Base-by-base conservation (phyloP, 148 eudicot species). In the Spergularia marina region DNA sequence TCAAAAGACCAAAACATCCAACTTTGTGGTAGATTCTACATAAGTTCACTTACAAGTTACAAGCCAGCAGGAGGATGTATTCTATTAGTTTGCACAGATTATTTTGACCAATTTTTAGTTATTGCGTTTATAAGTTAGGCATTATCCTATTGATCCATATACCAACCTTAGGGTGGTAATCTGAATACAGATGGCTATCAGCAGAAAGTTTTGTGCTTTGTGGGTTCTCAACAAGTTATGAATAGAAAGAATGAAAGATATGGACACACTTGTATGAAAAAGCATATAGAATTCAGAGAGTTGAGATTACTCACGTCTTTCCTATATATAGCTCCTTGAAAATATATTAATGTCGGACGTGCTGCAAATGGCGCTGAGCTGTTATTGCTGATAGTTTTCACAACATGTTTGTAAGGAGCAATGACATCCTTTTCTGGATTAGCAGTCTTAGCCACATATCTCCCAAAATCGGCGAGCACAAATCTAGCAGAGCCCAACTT, bases 391-490 rank as follows among this genome's bases (percentile, higher is more conserved):
- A 89, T 76, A 67, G 83, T 83, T 75, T 74, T 81, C 51, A 95
- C 96, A 66, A 95, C 86, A 81, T 95, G 99, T 79, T 86, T 88
- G 83, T 95, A 95, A 74, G 99, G 99, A 61, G 99, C 96, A 60
- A 95, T 92, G 44, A 90, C 83, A 86, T 95, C 99, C 89, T 95
- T 95, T 47, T 85, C 79, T 76, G 91, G 72, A 69, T 95, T 95
- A 20, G 97, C 99, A 73, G 86, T 82, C 67, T 77, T 81, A n/a
- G 60, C 70, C 5, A 82, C 82, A 71, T 95, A 92, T 79, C 99
- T 89, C 34, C 94, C 98, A 70, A 94, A 91, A 83, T 91, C 97
- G n/a, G 97, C 91, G 80, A 91, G 96, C 74, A 94, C 82, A 80
- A 90, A 86, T 85, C 82, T 86, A 3, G 93, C 91, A n/a, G 96